Evolutionary conservation across 768 basidiomycete genomes (phyloP).

Genomic region (Leccinum rimulosum): DNA sequence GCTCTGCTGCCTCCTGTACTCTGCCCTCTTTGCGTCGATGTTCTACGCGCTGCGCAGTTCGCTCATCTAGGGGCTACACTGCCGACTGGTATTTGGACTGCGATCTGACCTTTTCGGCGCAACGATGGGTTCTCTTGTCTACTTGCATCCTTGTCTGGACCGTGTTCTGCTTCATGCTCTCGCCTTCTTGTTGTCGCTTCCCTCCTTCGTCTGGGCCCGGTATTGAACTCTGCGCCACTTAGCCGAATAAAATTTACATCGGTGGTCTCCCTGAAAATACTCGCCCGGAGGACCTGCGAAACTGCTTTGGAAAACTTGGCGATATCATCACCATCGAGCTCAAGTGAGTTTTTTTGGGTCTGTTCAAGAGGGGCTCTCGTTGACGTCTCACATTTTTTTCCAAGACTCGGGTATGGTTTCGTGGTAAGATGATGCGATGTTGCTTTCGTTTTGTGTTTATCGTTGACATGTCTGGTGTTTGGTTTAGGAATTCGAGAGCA

Average conservation of each 20-base stretch:
- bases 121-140: conserved; percentile 35
- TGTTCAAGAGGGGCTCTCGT: conserved; percentile 8
- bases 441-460: neutral
- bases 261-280: conserved; percentile 88
- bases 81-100: conserved; percentile 23
- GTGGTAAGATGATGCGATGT: conserved; percentile 55
- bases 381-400: conserved; percentile 3
- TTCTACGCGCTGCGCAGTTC: conserved; percentile 16
- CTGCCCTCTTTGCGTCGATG: conserved; percentile 19
- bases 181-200: conserved; percentile 44
- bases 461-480: neutral
- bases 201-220: conserved; percentile 49
- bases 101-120: conserved; percentile 24
- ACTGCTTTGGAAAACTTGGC: conserved; percentile 85
- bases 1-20: conserved; percentile 20
- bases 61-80: conserved; percentile 18
- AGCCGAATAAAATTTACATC: conserved; percentile 94
- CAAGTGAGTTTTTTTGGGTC: conserved; percentile 57
- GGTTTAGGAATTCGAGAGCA: conserved; percentile 74
- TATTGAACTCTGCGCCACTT: conserved; percentile 69
- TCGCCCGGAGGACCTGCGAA: conserved; percentile 79
- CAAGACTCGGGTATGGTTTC: conserved; percentile 83
- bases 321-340: conserved; percentile 73
- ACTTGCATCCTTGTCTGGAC: conserved; percentile 36
- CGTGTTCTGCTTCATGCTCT: conserved; percentile 27